Percentiles rank a stretch among this genome's conserved stretches.
phyloP scores from a whole-genome alignment of 2,329 filamentous ascomycete species.

The Knufia fluminis region DNA sequence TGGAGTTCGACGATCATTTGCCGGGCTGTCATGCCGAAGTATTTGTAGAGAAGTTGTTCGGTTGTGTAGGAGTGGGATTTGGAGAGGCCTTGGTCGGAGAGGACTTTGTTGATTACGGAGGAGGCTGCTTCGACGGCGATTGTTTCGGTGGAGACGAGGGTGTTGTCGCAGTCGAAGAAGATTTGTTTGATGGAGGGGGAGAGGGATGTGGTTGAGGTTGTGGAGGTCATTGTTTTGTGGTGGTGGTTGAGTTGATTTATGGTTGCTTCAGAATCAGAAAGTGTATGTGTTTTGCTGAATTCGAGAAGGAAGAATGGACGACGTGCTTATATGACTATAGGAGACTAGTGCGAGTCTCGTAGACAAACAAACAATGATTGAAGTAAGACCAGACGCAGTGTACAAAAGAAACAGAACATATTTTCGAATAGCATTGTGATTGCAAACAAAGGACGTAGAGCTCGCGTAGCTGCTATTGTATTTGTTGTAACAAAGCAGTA shows the following conservation, averaged over 20 bases:
- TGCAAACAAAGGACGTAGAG: too few species aligned
- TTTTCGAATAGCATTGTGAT: too few species aligned
- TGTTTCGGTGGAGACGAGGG: slow-evolving; percentile 82
- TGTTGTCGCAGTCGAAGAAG: slow-evolving; percentile 75
- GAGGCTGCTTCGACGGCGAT: slow-evolving; percentile 87
- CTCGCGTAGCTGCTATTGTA: too few species aligned
- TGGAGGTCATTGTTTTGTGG: not conserved
- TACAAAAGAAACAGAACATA: too few species aligned
- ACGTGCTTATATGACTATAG: too few species aligned
- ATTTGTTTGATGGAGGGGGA: slow-evolving; percentile 50
- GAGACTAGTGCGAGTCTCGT: too few species aligned
- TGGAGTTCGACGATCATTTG: slow-evolving; percentile 76
- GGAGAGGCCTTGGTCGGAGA: slow-evolving; percentile 54
- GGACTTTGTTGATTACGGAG: slow-evolving; percentile 78
- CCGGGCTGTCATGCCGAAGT: slow-evolving; percentile 90
- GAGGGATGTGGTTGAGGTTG: not conserved
- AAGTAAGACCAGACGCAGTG: not conserved
- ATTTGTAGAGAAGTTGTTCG: slow-evolving; percentile 69
- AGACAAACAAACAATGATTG: too few species aligned
- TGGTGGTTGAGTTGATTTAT: not conserved
- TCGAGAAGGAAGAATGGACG: too few species aligned
- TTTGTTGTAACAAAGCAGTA: not conserved
- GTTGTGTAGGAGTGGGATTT: slow-evolving; percentile 64
- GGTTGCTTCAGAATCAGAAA: too few species aligned
- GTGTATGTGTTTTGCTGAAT: too few species aligned